Base-by-base conservation (phyloP, 345 rosid genomes). In the Eucalyptus sp. region DNA sequence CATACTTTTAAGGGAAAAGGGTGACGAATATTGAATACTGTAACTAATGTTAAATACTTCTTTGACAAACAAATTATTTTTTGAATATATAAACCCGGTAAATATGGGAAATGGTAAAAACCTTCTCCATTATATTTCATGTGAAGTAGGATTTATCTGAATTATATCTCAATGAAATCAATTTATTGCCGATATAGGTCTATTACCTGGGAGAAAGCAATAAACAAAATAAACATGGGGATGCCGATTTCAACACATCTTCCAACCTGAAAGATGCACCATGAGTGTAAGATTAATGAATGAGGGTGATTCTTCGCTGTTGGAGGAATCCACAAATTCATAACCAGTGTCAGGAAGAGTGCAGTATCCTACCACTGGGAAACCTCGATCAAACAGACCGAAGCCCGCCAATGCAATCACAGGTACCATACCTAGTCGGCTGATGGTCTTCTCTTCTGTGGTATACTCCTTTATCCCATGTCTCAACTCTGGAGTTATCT, bases 381-480 rank as follows among this genome's bases (percentile, higher is more conserved):
- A 98, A 89, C 99, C 99, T 93, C 99, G 95, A 87, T 98, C 97
- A 93, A 98, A 98, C 89, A 98, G 92, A 33, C 99, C 99, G 87
- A 98, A 98, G 84, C 99, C 99, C 10, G 93, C 97, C 87, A 98
- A 92, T 41, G 99, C 92, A 89, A 98, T 96, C 43, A 98, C 99
- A 56, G 99, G 99, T 93, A 95, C 99, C 99, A 98, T 96, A 89
- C 98, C 98, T 89, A 71, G 46, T 37, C 46, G 2, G 83, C 46
- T 71, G 14, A 71, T 71, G 46, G 83, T 37, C 83, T 71, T 71
- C 83, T 37, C 81, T 37, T 71, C 7, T 37, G 83, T 71, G 46
- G 14, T 14, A 20, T 37, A 37, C 46, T 71, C 83, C 46, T 71
- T 37, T 71, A 41, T 37, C 83, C 46, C 83, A 11, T 71, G 83